Evolutionary conservation across 2,329 filamentous ascomycete genomes (phyloP).

Genomic region (Endothia cerciana): DNA sequence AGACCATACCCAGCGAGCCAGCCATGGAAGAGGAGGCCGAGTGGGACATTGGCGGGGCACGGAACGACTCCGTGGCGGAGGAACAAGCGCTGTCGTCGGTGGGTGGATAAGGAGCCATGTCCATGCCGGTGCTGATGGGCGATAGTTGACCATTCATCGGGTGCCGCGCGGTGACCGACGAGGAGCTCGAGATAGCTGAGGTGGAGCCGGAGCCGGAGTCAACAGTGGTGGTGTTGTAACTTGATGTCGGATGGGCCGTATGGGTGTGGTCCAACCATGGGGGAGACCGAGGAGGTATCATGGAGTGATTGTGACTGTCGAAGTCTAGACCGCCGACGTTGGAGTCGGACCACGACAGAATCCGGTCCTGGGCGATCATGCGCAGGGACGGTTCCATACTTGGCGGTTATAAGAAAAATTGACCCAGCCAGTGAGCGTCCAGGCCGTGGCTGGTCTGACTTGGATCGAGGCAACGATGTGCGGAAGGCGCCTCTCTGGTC

Average conservation of each 20-base stretch:
- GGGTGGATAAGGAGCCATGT: slow-evolving; percentile 37
- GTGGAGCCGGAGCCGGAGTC: slow-evolving; percentile 33
- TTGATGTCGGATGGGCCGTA: slow-evolving; percentile 30
- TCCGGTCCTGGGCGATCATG: slow-evolving; percentile 47
- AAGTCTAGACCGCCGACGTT: slow-evolving; percentile 46
- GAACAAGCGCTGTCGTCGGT: slow-evolving; percentile 33
- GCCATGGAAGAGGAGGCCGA: slow-evolving; percentile 52
- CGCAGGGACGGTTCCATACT: slow-evolving; percentile 52
- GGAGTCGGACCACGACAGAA: slow-evolving; percentile 50
- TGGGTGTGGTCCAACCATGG: slow-evolving; percentile 41
- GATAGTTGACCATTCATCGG: slow-evolving; percentile 54
- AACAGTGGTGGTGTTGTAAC: slow-evolving; percentile 10
- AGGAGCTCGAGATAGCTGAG: slow-evolving; percentile 34
- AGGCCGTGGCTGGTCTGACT: slow-evolving; percentile 5
- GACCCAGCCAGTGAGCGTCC: slow-evolving; percentile 12
- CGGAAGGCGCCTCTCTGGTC: neutral
- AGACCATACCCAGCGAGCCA: slow-evolving; percentile 50
- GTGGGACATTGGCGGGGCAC: slow-evolving; percentile 47
- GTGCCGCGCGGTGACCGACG: slow-evolving; percentile 34
- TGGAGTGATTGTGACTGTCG: slow-evolving; percentile 45
- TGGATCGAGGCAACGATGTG: neutral
- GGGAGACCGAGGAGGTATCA: slow-evolving; percentile 40
- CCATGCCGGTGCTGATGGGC: slow-evolving; percentile 56
- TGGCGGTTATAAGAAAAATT: slow-evolving; percentile 36
- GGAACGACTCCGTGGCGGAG: slow-evolving; percentile 43